A percentile compares a stretch with the other conserved stretches of the same genome.
Conservation (phyloP, 208 protist species). For the Angomonas deanei region DNA sequence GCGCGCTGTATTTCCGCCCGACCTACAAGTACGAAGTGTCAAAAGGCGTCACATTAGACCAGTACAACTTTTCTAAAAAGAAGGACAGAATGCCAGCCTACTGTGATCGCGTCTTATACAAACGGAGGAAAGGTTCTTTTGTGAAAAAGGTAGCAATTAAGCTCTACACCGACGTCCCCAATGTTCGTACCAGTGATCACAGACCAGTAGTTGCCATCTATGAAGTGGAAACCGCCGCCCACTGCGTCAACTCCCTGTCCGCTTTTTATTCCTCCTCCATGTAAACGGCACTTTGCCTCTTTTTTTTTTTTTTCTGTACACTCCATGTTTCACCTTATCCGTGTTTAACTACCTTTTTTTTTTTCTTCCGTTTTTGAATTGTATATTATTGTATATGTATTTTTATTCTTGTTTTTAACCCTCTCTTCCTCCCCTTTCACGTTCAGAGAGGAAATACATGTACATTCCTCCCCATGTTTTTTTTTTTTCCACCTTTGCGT, state of each 20-base stretch:
- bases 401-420: not conserved
- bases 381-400: not conserved
- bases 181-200: conserved; percentile 81
- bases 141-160: conserved; percentile 34
- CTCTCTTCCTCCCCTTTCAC: not conserved
- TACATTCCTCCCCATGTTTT: not conserved
- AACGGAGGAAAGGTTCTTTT: conserved; percentile 21
- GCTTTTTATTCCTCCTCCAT: not conserved
- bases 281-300: not conserved
- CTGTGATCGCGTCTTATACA: conserved; percentile 83
- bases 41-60: conserved; percentile 24
- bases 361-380: not conserved
- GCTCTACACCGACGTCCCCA: conserved; percentile 79
- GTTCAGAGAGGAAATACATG: not conserved
- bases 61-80: conserved; percentile 63
- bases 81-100: conserved; percentile 77
- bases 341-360: not conserved
- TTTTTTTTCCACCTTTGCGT: not conserved
- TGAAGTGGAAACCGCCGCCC: conserved; percentile 51
- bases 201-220: conserved; percentile 76
- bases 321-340: not conserved
- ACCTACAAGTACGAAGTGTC: conserved; percentile 92
- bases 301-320: not conserved
- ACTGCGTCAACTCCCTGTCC: not conserved
- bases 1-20: conserved; percentile 80